Percentiles rank a stretch among this genome's conserved stretches.
These are phyloP conservation scores for Boletus tomentosulus DNA, from an alignment of 768 basidiomycete genomes.

Conservation along the genomic window DNA sequence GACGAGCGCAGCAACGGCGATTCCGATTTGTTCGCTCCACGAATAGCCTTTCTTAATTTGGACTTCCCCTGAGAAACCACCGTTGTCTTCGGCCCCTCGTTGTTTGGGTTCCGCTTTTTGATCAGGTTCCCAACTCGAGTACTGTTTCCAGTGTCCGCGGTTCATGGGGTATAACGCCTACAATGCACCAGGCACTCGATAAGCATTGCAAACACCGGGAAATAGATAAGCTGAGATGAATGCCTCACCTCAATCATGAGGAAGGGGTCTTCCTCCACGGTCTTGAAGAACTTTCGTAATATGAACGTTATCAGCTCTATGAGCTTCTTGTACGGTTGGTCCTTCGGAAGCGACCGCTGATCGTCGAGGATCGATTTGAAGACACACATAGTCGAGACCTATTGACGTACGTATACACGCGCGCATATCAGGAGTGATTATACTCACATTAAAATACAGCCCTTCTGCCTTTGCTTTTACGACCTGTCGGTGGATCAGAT, in stretches of 20 bases:
- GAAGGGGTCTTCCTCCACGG: constrained; percentile 77
- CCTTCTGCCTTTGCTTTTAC: constrained; percentile 91
- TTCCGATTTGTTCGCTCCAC: constrained; percentile 87
- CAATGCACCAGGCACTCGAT: constrained; percentile 11
- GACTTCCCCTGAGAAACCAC: constrained; percentile 59
- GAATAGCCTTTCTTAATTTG: constrained; percentile 83
- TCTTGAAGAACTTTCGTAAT: constrained; percentile 92
- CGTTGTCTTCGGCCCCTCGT: constrained; percentile 33
- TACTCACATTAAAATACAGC: constrained; percentile 85
- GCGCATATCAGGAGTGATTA: neutral
- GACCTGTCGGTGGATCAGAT: constrained; percentile 85
- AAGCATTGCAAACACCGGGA: constrained; percentile 14
- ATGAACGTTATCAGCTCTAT: constrained; percentile 80
- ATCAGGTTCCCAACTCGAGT: constrained; percentile 70
- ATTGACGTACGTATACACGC: constrained; percentile 21
- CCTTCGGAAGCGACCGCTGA: constrained; percentile 72
- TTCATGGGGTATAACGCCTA: constrained; percentile 91
- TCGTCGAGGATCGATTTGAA: constrained; percentile 87
- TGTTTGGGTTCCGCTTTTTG: constrained; percentile 35
- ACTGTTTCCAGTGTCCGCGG: constrained; percentile 80
- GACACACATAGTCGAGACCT: constrained; percentile 87
- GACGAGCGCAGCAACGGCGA: constrained; percentile 70
- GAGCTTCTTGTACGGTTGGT: constrained; percentile 79
- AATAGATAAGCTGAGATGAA: constrained; percentile 25
- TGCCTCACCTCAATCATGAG: constrained; percentile 78